Base-by-base conservation (phyloP, 768 basidiomycete genomes). In the Dendrothele bispora region DNA sequence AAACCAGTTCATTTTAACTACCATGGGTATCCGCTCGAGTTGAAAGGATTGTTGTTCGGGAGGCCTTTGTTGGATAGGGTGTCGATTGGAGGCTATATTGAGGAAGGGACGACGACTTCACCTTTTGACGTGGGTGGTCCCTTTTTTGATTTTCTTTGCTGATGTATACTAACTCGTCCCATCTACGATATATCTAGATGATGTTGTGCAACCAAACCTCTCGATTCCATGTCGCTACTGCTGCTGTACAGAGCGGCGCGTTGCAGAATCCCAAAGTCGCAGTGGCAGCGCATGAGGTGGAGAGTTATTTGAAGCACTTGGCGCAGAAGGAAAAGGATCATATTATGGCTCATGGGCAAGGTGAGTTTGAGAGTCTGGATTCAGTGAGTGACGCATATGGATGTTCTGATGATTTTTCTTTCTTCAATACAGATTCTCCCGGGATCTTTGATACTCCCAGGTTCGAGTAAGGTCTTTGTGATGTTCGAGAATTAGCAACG, bases 91-190 rank as follows among this genome's bases (percentile, higher is more conserved):
- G 85, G 86, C 25, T 87, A 86, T 58, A 68, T 67, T 28, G 87
- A 88, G 61, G 86, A 88, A 65, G 84, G 88, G 12, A 88, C 86
- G 1, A 91, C 89, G 15, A 91, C 89, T 20, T 84, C 86, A 8
- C 86, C 87, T n/a, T 89, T 88, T 52, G 85, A 87, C 57, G 82
- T 82, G 52, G 52, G 79, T 67, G 18, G 18, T 37, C 21, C 12
- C 3, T 32, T 45, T 20, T 17, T 39, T 34, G 44, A 22, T 45
- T 26, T 51, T 53, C 28, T 54, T 30, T 15, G 7, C n/a, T 40
- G 6, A 18, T 28, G 21, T 20, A 35, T 22, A 15, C 6, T 25
- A 36, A 18, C 29, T 53, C 28, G 29, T 30, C n/a, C n/a, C n/a
- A n/a, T n/a, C n/a, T n/a, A n/a, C n/a, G n/a, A n/a, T n/a, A n/a